Evolutionary conservation across 1,284 basidiomycete species (phyloP), one percentile per base, ranked within the genome.

Genomic region (Vanrija pseudolonga): DNA sequence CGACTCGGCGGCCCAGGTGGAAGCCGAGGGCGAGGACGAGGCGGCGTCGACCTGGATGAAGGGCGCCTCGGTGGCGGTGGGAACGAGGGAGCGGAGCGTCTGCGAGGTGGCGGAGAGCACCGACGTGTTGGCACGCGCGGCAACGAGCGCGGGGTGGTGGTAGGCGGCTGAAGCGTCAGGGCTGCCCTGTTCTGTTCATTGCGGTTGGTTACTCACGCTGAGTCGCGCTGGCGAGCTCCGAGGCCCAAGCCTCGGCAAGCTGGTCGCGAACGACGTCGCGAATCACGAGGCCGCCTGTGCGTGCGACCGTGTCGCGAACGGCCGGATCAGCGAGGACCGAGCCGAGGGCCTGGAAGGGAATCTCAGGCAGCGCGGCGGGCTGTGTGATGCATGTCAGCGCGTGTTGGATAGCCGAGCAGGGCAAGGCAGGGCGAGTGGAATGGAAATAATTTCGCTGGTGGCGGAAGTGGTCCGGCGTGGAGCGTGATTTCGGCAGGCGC

Each of bases 201-300:
- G 9, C 14, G 32, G 24, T 26, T 32, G 32, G 32, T 32, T 32
- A 32, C 32, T 32, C 32, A 32, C 32, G 32, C 32, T 32, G 32
- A 32, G 32, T 32, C 11, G 32, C 32, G 14, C 32, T 32, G 5
- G 61, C 39, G 6, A 68, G 50, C 43, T 64, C 61, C 39, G 51
- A 51, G 6, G 69, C 67, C 67, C 67, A 69, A 14, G 51, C 50
- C 40, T 65, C 50, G n/a, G 70, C 70, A 20, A 68, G 56, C 1
- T 54, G 52, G 56, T 74, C 72, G 18, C 63, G 61, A 2, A 74
- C 61, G 39, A 74, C 72, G 55, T 74, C 69, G 36, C 72, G 60
- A 5, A 74, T 57, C 24, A 74, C 58, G 11, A 74, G 43, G 36
- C 56, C 46, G 20, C 72, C 72, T 18, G 61, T n/a, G 55, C 52